Base-by-base conservation (phyloP, 108 stramenopile species). In the Cyclotella cryptica region DNA sequence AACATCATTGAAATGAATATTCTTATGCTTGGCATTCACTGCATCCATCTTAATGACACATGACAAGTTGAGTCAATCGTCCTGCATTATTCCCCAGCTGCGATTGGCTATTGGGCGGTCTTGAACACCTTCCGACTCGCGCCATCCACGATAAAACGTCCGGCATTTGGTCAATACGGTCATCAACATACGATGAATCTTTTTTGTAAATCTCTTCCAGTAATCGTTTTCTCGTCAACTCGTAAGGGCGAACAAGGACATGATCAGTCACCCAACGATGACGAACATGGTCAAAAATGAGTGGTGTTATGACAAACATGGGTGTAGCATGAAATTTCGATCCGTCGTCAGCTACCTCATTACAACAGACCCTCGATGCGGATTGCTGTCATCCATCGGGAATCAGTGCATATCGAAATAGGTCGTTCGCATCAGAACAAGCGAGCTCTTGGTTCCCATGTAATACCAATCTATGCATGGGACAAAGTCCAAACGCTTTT, bases 131-230 rank as follows among this genome's bases (percentile, higher is more conserved):
- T 44, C 68, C 77, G 8, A 42, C 61, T 15, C 69, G 55, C 10
- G 60, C 77, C 60, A 77, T 69, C 24, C 52, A 77, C 12, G 77
- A 69, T 49, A 77, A 53, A 43, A 78, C 12, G 10, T 78, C 77
- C 2, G 69, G 69, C 51, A 78, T 70, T 41, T 45, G 24, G 17
- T 71, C 51, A 22, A 68, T 10, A 1, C 64, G 41, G 28, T 60
- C 46, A 46, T 71, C 69, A 49, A 78, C 51, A 22, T 43, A 78
- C 9, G 19, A 14, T 12, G 69, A 63, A 13, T 65, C 51, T 26
- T 60, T 63, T 52, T 53, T 70, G 52, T 53, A 64, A 13, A 71
- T 63, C n/a, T 54, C 62, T 24, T 70, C 61, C 15, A 46, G 49
- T 29, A 78, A 28, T 19, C 46, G 68, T n/a, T 54, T 17, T 39